phyloP scores from a whole-genome alignment of 352 stramenopile genomes.

The Pythium sukuiense region DNA sequence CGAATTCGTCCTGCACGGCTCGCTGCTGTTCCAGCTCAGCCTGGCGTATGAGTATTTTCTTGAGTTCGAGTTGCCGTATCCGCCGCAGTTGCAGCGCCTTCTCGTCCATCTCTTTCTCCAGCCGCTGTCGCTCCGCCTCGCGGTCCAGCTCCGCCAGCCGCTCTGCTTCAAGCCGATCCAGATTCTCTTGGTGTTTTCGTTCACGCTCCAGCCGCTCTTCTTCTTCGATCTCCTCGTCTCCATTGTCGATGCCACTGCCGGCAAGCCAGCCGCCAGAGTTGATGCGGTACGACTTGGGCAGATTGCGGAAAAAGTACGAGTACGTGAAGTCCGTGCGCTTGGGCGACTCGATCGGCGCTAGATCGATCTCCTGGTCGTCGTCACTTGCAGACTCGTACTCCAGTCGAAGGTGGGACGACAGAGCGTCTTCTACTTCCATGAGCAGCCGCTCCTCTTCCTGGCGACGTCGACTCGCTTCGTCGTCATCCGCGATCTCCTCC shows the following conservation, averaged over 20 bases:
- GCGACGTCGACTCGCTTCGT: conserved; percentile 13
- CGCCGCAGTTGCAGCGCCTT: conserved; percentile 50
- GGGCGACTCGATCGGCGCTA: conserved; percentile 34
- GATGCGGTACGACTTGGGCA: conserved; percentile 46
- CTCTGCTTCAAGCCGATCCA: conserved; percentile 65
- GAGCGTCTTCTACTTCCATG: conserved; percentile 38
- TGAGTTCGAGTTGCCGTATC: conserved; percentile 52
- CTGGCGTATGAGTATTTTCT: conserved; percentile 57
- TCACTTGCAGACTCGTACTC: conserved; percentile 39
- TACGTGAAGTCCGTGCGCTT: conserved; percentile 68
- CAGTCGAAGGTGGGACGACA: conserved; percentile 35
- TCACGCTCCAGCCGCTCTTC: conserved; percentile 63
- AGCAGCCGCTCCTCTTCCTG: conserved; percentile 28
- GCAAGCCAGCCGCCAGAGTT: conserved; percentile 46
- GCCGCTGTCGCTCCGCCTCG: conserved; percentile 42
- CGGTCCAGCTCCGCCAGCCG: conserved; percentile 54
- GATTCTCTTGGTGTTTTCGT: conserved; percentile 48
- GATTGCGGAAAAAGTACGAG: conserved; percentile 74
- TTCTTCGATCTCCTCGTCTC: conserved; percentile 73
- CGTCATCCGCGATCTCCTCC: background rate
- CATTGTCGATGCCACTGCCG: conserved; percentile 68
- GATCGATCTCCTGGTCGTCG: conserved; percentile 43
- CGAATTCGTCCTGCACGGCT: conserved; percentile 31
- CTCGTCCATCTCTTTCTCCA: conserved; percentile 70
- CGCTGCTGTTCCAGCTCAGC: conserved; percentile 50